Conservation (phyloP, 345 rosid species). For the Acer yangbiense region DNA sequence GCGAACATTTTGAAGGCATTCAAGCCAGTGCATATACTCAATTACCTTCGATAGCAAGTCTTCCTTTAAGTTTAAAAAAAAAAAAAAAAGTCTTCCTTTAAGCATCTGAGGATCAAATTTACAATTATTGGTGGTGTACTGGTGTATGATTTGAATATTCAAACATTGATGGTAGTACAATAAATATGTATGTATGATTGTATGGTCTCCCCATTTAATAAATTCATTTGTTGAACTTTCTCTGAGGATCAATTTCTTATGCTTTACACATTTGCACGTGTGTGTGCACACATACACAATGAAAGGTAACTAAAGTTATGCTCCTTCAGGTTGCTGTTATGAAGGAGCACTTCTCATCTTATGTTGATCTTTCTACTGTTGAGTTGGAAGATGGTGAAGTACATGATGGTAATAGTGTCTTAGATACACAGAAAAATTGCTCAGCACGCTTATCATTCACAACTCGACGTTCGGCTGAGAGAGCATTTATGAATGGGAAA, state of each 20-base stretch:
- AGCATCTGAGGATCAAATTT: not conserved
- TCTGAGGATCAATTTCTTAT: not conserved
- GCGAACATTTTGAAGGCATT: not conserved
- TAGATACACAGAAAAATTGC: slow-evolving; percentile 40
- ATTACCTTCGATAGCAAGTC: not conserved
- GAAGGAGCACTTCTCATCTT: slow-evolving; percentile 73
- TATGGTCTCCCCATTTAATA: not conserved
- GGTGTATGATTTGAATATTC: not conserved
- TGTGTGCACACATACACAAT: not conserved
- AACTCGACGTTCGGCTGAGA: slow-evolving; percentile 74
- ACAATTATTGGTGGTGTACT: not conserved
- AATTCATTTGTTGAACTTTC: not conserved
- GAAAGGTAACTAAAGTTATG: slow-evolving; percentile 20
- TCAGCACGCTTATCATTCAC: slow-evolving; percentile 57
- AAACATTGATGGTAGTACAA: not conserved
- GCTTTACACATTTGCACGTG: not conserved
- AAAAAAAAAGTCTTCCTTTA: not conserved
- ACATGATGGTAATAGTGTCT: slow-evolving; percentile 30
- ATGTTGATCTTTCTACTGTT: slow-evolving; percentile 66
- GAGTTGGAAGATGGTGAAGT: slow-evolving; percentile 66
- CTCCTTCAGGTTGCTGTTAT: slow-evolving; percentile 58
- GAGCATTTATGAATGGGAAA: slow-evolving; percentile 77
- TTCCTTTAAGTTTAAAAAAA: not conserved
- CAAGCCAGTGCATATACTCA: not conserved
- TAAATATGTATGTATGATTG: not conserved